Conservation (phyloP, 2,329 filamentous ascomycete genomes). For the Colletotrichum liaoningense region DNA sequence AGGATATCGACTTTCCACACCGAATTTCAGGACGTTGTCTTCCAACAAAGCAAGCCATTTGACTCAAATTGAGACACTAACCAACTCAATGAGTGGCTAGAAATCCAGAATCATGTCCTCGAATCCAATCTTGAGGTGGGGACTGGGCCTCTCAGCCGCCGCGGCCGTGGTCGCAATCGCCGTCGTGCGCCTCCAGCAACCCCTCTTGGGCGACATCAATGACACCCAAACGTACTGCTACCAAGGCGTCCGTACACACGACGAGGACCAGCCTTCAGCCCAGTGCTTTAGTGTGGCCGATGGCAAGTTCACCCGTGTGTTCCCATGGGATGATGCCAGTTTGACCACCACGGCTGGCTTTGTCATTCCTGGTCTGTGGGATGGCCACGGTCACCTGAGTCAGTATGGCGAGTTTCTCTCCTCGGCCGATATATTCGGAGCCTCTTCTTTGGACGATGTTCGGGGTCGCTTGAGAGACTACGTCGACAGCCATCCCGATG, state of each 20-base stretch:
- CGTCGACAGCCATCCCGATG: conserved; percentile 58
- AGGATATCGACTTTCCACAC: conserved; percentile 25
- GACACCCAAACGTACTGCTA: conserved; percentile 52
- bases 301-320: conserved; percentile 63
- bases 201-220: conserved; percentile 14
- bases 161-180: conserved; percentile 45
- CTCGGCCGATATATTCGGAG: conserved; percentile 73
- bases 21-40: conserved; percentile 11
- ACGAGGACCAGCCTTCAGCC: conserved; percentile 49
- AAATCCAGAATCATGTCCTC: conserved; percentile 18
- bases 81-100: conserved; percentile 3
- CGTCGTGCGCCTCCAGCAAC: conserved; percentile 39
- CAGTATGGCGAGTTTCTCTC: conserved; percentile 76
- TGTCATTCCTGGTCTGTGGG: conserved; percentile 76
- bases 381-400: conserved; percentile 76
- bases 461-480: conserved; percentile 64
- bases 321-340: conserved; percentile 46
- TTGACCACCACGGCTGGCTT: conserved; percentile 54
- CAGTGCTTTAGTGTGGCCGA: conserved; percentile 67
- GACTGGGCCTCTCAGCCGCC: conserved; percentile 43
- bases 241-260: conserved; percentile 50
- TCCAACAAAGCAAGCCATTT: neutral
- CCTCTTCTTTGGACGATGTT: conserved; percentile 65
- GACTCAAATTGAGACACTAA: neutral
- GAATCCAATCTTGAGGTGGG: conserved; percentile 26